Base-by-base conservation (phyloP, 106 monocot species). In the Allium cepa region DNA sequence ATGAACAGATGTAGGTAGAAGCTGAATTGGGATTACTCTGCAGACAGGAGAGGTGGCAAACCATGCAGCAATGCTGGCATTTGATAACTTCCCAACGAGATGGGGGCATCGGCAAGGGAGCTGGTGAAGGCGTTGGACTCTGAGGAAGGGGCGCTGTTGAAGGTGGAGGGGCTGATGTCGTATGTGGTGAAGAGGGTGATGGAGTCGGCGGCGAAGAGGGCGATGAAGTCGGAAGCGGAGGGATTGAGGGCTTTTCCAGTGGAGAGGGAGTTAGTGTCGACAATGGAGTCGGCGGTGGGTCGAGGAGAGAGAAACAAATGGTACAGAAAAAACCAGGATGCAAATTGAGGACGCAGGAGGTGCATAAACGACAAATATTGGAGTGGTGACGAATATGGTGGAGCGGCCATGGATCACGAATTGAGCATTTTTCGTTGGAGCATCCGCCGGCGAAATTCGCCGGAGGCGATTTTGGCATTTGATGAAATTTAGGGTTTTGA, bases 341-440 rank as follows among this genome's bases (percentile, higher is more conserved):
- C 72, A 57, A 69, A 22, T 75, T 66, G 75, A 87, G 79, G 17
- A 93, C 88, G 75, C 93, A 93, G 26, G 88, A 82, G 17, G 87
- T 88, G 80, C 88, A 93, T 67, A 93, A 81, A 10, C 83, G 80
- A 51, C 67, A 69, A 51, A 79, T 64, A 48, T 60, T 75, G 18
- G 73, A 76, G 22, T 83, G 73, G 75, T 86, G 79, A 9, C 86
- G 82, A 26, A 93, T 76, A 71, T 92, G 69, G 63, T 85, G 87
- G 27, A 92, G 67, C 7, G 85, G 87, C 92, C 87, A 80, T 0
- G 80, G 72, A 7, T 82, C 82, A 9, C 66, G 72, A 11, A 53
- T 63, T 59, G 10, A 71, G 72, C 87, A 87, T 10, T 84, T 78
- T 27, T 82, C 87, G 53, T 85, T 82, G 65, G 65, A 75, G 82